A percentile compares a stretch with the other conserved stretches of the same genome.
Evolutionary conservation across 2,329 filamentous ascomycete genomes (phyloP).

Genomic region (Dothistroma pini): DNA sequence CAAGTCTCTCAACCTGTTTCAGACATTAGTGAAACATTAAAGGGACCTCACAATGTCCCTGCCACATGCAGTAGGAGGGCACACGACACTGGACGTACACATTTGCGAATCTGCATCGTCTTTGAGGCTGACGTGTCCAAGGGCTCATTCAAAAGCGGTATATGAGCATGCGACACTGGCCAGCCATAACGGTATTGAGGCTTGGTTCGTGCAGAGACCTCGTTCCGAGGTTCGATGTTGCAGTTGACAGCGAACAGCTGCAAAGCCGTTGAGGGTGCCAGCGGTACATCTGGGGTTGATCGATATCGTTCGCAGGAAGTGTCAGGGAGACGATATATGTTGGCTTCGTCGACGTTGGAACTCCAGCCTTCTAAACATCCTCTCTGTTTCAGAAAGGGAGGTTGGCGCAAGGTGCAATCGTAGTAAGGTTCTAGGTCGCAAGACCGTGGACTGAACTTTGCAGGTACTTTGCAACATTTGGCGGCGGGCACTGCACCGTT

Average conservation of each 20-base stretch:
- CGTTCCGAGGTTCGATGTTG: background rate
- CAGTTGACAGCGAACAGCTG: background rate
- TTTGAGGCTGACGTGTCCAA: background rate
- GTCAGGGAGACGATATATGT: too few relatives aligned
- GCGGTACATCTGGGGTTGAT: background rate
- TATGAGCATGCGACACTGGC: background rate
- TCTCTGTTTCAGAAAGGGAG: too few relatives aligned
- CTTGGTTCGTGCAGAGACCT: conserved; percentile 7
- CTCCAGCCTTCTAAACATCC: too few relatives aligned
- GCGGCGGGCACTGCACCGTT: background rate
- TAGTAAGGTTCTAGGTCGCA: background rate
- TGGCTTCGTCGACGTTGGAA: too few relatives aligned
- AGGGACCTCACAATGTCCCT: background rate
- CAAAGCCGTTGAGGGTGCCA: background rate
- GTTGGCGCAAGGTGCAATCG: background rate
- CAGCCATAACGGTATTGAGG: background rate
- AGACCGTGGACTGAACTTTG: background rate
- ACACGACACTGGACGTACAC: background rate
- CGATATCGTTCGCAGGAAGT: background rate
- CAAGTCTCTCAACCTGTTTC: background rate
- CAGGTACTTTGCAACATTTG: background rate
- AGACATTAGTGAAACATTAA: background rate
- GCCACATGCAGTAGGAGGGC: background rate
- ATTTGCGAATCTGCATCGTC: background rate
- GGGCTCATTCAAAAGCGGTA: background rate